phyloP scores from a whole-genome alignment of 345 rosid species.

The Melastoma malabathricum region DNA sequence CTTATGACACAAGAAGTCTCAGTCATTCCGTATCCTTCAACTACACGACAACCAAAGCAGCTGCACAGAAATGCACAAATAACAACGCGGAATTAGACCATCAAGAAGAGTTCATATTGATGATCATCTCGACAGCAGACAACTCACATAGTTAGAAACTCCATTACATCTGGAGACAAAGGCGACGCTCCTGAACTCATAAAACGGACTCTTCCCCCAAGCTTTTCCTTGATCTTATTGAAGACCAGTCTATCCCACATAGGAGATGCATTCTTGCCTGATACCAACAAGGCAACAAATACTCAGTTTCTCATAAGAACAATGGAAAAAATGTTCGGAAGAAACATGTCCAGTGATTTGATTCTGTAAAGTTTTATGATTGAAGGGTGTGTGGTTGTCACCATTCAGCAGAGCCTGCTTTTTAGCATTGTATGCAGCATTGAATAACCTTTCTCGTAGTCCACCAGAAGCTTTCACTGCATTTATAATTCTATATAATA shows the following conservation, averaged over 20 bases:
- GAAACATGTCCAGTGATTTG: too few relatives aligned
- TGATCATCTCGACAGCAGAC: slow-evolving; percentile 1
- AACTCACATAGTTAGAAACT: slow-evolving; percentile 79
- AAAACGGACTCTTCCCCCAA: slow-evolving; percentile 86
- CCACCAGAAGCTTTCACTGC: slow-evolving; percentile 82
- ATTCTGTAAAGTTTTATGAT: too few relatives aligned
- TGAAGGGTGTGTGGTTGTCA: too few relatives aligned
- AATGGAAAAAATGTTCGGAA: too few relatives aligned
- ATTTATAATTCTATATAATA: slow-evolving; percentile 51
- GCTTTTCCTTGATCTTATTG: slow-evolving; percentile 78
- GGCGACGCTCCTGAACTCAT: slow-evolving; percentile 92
- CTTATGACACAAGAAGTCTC: slow-evolving; percentile 54
- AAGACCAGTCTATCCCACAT: slow-evolving; percentile 97
- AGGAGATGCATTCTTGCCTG: slow-evolving; percentile 89
- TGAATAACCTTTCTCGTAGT: slow-evolving; percentile 69
- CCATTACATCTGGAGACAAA: slow-evolving; percentile 90
- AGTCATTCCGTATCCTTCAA: slow-evolving; percentile 76
- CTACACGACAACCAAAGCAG: slow-evolving; percentile 64
- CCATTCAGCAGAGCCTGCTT: slow-evolving; percentile 86
- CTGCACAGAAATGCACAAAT: slow-evolving; percentile 19
- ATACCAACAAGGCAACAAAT: neutral
- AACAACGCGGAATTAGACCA: neutral
- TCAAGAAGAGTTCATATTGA: neutral
- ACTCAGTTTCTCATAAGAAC: slow-evolving; percentile 1
- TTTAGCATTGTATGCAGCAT: slow-evolving; percentile 92